Evolutionary conservation across 202 grass and related monocot species (phyloP), one percentile per base, ranked within the genome.

Genomic region (Saccharum hybrid): DNA sequence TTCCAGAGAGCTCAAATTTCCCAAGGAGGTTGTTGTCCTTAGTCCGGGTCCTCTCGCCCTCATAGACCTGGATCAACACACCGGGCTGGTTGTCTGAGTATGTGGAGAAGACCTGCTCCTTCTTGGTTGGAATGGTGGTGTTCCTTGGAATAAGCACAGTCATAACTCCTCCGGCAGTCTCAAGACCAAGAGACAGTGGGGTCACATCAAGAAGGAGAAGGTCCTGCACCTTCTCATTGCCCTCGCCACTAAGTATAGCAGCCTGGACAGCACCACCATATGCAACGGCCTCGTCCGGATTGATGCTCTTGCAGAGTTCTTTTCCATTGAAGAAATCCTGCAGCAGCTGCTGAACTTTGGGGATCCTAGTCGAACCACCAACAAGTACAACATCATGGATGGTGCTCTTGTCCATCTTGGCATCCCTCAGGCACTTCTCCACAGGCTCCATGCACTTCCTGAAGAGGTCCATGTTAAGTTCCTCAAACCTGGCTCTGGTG

Each of bases 241-340:
- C 93, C 71, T 92, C 86, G 0, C 93, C 90, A 0, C 88, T 92
- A 64, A 92, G 81, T 69, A 92, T 95, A 0, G 91, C 91, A 72
- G 94, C 91, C 85, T 97, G 88, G 33, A 93, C 91, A 10, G 89
- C 87, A 75, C 82, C 89, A 23, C 94, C 94, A 52, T 97, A 90
- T 2, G 94, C 91, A 45, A 94, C 84, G 57, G 88, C 89, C 76
- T 97, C 94, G 39, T 93, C 94, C 21, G 94, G 91, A 75, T 91
- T 97, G 59, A 97, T 97, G 84, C 94, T 91, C 82, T 94, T 94
- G 80, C 94, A 97, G 12, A 94, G 79, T 66, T 91, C 91, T 79
- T 97, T 97, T 7, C 89, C 94, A 31, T 91, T 88, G 82, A 97
- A 94, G 59, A 97, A 94, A 22, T 94, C 94, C 68, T 91, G 87